Conservation (phyloP, 1,284 basidiomycete genomes). For the Trichosporon ovoides region DNA sequence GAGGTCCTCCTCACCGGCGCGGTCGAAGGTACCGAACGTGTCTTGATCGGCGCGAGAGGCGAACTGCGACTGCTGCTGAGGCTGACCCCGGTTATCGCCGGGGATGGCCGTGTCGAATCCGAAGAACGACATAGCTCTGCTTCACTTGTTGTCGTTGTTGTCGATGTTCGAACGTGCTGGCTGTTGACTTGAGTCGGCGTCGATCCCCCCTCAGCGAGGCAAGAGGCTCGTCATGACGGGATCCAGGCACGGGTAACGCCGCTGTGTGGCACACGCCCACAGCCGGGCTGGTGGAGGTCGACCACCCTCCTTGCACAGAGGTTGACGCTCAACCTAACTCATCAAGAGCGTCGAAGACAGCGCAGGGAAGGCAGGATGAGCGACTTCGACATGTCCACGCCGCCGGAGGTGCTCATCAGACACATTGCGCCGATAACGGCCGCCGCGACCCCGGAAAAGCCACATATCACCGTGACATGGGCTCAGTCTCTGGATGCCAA, state of each 20-base stretch:
- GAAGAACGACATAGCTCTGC: constrained; percentile 47
- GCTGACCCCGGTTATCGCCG: constrained; percentile 17
- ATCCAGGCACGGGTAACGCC: constrained; percentile 3
- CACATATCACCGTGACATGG: constrained; percentile 74
- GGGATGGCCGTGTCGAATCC: constrained; percentile 47
- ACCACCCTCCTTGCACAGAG: neutral
- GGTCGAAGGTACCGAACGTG: constrained; percentile 28
- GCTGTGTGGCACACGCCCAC: neutral
- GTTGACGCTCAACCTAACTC: no score
- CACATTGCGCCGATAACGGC: constrained; percentile 13
- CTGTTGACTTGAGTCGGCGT: neutral
- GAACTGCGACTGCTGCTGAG: no score
- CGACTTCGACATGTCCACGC: neutral
- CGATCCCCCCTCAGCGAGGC: neutral
- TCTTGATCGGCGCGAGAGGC: constrained; percentile 21
- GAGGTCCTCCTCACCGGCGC: constrained; percentile 63
- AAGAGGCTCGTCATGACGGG: neutral
- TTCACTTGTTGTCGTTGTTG: neutral
- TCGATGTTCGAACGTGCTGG: neutral
- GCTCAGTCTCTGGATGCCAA: constrained; percentile 92
- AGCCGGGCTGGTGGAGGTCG: neutral
- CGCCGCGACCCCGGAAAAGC: constrained; percentile 15
- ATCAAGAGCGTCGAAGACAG: neutral
- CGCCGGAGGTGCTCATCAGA: constrained; percentile 11
- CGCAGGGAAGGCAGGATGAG: neutral